Evolutionary conservation across 306 rosid species (phyloP).

Genomic region (Senna tora): DNA sequence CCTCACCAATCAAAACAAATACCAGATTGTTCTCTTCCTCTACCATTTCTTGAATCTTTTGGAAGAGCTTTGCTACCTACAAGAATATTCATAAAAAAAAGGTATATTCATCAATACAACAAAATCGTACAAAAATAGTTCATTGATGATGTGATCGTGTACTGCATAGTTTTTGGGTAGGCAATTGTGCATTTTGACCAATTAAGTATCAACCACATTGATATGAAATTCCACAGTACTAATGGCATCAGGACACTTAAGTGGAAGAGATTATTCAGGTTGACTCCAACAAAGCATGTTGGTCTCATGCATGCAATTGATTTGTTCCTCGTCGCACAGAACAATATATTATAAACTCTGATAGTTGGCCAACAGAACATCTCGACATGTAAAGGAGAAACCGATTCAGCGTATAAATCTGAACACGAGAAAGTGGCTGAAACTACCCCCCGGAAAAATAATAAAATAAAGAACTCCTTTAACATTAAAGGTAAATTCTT

Average conservation of each 20-base stretch:
- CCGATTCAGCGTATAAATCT: not conserved
- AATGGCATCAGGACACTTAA: not conserved
- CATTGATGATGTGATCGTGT: not conserved
- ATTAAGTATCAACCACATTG: not conserved
- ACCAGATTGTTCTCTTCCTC: constrained; percentile 94
- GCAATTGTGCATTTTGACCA: constrained; percentile 12
- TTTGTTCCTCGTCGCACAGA: constrained; percentile 4
- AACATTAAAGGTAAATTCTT: not conserved
- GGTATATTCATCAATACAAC: constrained; percentile 16
- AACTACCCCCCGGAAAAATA: not conserved
- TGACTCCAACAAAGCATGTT: not conserved
- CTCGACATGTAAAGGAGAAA: not conserved
- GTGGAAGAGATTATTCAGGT: constrained; percentile 1
- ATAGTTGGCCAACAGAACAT: not conserved
- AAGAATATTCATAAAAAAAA: constrained; percentile 14
- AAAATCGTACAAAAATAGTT: constrained; percentile 31
- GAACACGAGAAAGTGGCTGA: not conserved
- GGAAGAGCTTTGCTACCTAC: constrained; percentile 89
- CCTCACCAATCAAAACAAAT: constrained; percentile 98
- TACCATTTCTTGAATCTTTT: constrained; percentile 78
- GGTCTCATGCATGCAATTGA: not conserved
- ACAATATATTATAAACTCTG: not conserved
- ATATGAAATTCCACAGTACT: constrained; percentile 24
- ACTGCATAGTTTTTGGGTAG: not conserved
- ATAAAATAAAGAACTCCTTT: not conserved